phyloP scores from a whole-genome alignment of 1,284 basidiomycete genomes.

The Papiliotrema terrestris region DNA sequence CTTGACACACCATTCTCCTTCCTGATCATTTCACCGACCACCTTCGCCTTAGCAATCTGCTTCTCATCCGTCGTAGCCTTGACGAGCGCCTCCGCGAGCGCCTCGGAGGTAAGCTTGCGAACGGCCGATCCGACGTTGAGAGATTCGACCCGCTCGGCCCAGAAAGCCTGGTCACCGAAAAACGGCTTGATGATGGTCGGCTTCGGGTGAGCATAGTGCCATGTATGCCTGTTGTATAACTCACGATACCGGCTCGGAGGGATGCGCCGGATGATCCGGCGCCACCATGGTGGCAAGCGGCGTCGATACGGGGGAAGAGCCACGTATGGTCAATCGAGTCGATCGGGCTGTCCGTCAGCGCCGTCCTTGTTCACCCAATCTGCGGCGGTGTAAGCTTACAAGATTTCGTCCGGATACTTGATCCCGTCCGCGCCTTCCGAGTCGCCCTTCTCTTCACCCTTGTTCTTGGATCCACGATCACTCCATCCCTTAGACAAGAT shows the following conservation, averaged over 20 bases:
- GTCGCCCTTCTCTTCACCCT: conserved; percentile 10
- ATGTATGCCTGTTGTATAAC: conserved; percentile 13
- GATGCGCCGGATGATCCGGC: conserved; percentile 94
- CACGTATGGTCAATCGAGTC: conserved; percentile 93
- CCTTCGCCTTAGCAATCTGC: conserved; percentile 77
- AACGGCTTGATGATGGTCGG: conserved; percentile 96
- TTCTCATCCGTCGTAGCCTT: conserved; percentile 80
- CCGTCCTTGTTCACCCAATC: not conserved
- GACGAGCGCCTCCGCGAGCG: conserved; percentile 69
- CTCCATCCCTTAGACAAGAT: conserved; percentile 98
- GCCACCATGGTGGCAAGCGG: conserved; percentile 95
- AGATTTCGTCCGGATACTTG: conserved; percentile 71
- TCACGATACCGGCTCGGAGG: conserved; percentile 56
- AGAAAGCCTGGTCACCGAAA: conserved; percentile 97
- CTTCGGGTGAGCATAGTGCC: conserved; percentile 35
- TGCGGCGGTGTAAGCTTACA: conserved; percentile 18
- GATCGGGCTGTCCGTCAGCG: conserved; percentile 55
- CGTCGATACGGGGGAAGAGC: conserved; percentile 90
- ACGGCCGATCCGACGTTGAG: conserved; percentile 84
- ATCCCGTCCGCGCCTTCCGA: conserved; percentile 37
- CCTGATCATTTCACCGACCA: conserved; percentile 79
- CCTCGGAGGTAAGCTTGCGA: conserved; percentile 75
- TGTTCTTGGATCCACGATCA: conserved; percentile 69
- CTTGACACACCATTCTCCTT: conserved; percentile 79
- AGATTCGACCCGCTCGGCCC: conserved; percentile 90